Evolutionary conservation across 495 filamentous ascomycete genomes (phyloP), one percentile per base, ranked within the genome.

Genomic region (Neurospora intermedia): DNA sequence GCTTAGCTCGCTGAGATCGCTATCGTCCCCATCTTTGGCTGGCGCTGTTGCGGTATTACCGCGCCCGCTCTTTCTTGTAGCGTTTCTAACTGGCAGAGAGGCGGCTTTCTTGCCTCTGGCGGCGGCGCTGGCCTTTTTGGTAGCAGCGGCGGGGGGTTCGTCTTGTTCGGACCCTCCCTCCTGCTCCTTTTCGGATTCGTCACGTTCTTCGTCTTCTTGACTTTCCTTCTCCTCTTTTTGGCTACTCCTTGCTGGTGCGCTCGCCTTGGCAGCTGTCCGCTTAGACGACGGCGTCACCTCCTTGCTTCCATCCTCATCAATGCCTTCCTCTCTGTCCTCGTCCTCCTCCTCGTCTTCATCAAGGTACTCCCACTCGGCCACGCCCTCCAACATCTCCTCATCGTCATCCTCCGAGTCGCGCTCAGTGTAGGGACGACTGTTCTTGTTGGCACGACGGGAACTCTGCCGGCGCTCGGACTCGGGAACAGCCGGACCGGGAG

Each of bases 351-450:
- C 42, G 41, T 73, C 73, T 3, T 79, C 75, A 40, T 82, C 77
- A 31, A 80, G 80, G 71, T 88, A 88, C 35, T 85, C 84, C 87
- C 87, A 88, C 78, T 83, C 77, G 4, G 87, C 85, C 11, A 88
- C 87, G 8, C 87, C 87, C 43, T 84, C 83, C 31, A 85, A 75
- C 87, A 88, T 88, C 73, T 89, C 87, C 78, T 88, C 83, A 43
- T 89, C 88, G 69, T 87, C 86, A 42, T 85, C 86, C 4, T 80
- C 81, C 42, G 81, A 82, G 45, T 88, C 88, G 62, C 85, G 82
- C 77, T 88, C 86, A 7, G 84, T 82, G 73, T 88, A 88, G 27
- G 54, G 6, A 31, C 54, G 6, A 3, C 3, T 66, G 3, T 80
- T 80, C 27, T 76, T 78, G 69, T 80, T 83, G 18, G 73, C 77